Conservation (phyloP, 257 asterid genomes). For the Ballota nigra region DNA sequence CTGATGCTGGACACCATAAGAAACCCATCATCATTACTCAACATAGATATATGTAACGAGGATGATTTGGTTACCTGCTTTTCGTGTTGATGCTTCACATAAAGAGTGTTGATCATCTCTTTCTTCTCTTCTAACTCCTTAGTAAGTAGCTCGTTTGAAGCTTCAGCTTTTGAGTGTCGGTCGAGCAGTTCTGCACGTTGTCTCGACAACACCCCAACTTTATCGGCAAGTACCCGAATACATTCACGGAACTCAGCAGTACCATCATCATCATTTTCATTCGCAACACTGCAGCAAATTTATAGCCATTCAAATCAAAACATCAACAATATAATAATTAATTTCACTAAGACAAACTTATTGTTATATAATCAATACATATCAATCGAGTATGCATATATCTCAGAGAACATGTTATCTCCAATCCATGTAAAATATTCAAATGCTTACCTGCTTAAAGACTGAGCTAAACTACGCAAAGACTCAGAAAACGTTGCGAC, state of each 20-base stretch:
- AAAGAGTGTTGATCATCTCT: conserved; percentile 72
- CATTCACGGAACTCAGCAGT: conserved; percentile 79
- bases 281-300: conserved; percentile 45
- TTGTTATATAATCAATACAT: no score
- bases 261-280: conserved; percentile 70
- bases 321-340: neutral
- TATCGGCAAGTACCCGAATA: conserved; percentile 77
- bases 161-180: conserved; percentile 72
- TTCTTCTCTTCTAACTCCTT: conserved; percentile 87
- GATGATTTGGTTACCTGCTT: conserved; percentile 64
- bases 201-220: conserved; percentile 66
- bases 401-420: no score
- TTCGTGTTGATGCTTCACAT: conserved; percentile 80
- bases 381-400: no score
- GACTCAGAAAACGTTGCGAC: conserved; percentile 62
- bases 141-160: conserved; percentile 53
- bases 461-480: conserved; percentile 62
- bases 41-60: neutral
- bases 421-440: no score
- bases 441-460: conserved; percentile 61
- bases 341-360: no score
- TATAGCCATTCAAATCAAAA: conserved; percentile 16
- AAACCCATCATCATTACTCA: neutral
- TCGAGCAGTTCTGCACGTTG: conserved; percentile 68
- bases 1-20: no score